Evolutionary conservation across 371 early-diverging fungal species (phyloP), one percentile per base, ranked within the genome.

Genomic region (Choanephora cucurbitarum): DNA sequence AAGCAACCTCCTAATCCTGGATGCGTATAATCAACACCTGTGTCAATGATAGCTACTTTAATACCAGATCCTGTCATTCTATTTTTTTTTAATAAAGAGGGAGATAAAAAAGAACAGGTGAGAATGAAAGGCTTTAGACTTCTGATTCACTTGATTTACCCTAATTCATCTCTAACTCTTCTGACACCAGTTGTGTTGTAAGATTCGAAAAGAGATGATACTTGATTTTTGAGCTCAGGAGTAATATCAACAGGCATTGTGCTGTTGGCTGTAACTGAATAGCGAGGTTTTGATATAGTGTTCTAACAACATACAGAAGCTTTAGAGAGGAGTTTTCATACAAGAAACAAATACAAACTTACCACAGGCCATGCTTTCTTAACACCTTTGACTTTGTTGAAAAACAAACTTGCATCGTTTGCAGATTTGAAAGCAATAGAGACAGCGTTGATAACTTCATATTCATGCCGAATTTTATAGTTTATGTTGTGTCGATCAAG

Each of bases 1-100:
- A 87, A 88, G 45, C 89, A 78, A 1, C 88, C 86, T 13, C 89
- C 90, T 15, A 91, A 60, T 9, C 87, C 89, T 5, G 88, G 88
- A 57, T 91, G 92, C 55, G 55, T 69, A 59, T 81, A 86, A 44
- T 86, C 83, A 7, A 85, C 70, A 23, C 91, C 85, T 0, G 75
- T 66, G 37, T 69, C 79, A 42, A 69, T 65, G 15, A 72, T 42
- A n/a, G 68, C 72, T 19, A 71, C 61, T 34, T 59, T 68, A 19
- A 71, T 59, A 1, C 65, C 62, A 21, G 55, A 40, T 28, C 69
- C 69, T 19, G 57, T 58, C 9, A 62, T 44, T 9, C 67, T 63
- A 40, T 19, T n/a, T n/a, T n/a, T n/a, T n/a, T n/a, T n/a, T n/a
- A n/a, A n/a, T n/a, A n/a, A n/a, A n/a, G n/a, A n/a, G n/a, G n/a